Conservation (phyloP, 768 basidiomycete species). For the Tulasnella sp. region DNA sequence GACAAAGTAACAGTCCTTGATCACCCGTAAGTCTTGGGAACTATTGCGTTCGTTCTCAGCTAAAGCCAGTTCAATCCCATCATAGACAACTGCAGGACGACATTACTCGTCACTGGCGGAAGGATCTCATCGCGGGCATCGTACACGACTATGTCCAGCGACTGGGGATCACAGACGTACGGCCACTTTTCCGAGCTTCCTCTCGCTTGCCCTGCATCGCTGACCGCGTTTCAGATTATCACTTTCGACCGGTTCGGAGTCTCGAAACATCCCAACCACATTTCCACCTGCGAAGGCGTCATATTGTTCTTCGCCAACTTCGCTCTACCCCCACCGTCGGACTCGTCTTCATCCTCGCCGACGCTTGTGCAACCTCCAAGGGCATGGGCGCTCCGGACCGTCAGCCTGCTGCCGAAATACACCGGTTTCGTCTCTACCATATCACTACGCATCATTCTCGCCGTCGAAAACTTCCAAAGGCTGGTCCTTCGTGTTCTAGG, state of each 20-base stretch:
- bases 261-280: slow-evolving; percentile 82
- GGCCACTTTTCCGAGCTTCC: slow-evolving; percentile 18
- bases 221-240: slow-evolving; percentile 43
- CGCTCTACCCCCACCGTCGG: slow-evolving; percentile 11
- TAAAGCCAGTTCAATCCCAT: not conserved
- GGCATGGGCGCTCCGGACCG: slow-evolving; percentile 51
- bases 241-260: slow-evolving; percentile 73
- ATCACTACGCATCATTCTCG: not conserved
- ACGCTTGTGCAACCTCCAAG: slow-evolving; percentile 17
- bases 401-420: slow-evolving; percentile 50
- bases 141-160: slow-evolving; percentile 46
- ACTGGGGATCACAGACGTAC: slow-evolving; percentile 52
- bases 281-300: slow-evolving; percentile 50
- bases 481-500: not conserved
- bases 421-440: slow-evolving; percentile 21
- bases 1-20: slow-evolving; percentile 51
- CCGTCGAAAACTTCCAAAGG: not conserved
- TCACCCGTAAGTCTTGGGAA: slow-evolving; percentile 45
- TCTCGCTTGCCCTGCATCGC: not conserved
- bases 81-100: slow-evolving; percentile 60
- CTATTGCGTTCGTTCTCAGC: not conserved
- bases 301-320: slow-evolving; percentile 29
- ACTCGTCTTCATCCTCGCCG: slow-evolving; percentile 21
- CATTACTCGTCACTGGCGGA: slow-evolving; percentile 54
- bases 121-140: slow-evolving; percentile 43